phyloP scores from a whole-genome alignment of 2,329 filamentous ascomycete species.

The Colletotrichum lini region DNA sequence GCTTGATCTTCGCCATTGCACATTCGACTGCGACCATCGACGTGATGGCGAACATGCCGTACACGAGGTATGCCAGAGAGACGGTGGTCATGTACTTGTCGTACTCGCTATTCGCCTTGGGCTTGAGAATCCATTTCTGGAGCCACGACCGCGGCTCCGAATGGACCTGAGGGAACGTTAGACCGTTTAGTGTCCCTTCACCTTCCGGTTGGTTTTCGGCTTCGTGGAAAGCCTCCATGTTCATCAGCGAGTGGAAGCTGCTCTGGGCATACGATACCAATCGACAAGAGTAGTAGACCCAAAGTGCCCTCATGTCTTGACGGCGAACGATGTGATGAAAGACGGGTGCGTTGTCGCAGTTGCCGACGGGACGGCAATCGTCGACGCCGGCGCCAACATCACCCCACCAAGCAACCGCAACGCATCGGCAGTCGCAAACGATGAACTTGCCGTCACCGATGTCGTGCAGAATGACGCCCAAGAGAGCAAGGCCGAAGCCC shows the following conservation, averaged over 20 bases:
- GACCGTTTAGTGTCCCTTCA: not conserved
- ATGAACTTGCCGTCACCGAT: not conserved
- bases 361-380: not conserved
- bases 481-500: not conserved
- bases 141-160: not conserved
- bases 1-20: not conserved
- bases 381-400: not conserved
- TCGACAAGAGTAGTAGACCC: constrained; percentile 18
- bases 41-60: constrained; percentile 4
- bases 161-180: not conserved
- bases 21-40: constrained; percentile 17
- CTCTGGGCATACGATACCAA: not conserved
- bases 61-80: not conserved
- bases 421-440: not conserved
- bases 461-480: not conserved
- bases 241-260: not conserved
- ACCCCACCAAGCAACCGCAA: constrained; percentile 12
- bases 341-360: not conserved
- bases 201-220: constrained; percentile 1
- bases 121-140: no score
- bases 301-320: not conserved
- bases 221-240: not conserved
- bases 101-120: not conserved
- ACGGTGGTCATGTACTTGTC: not conserved
- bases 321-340: no score